phyloP scores from a whole-genome alignment of 1,139 yeast species.

The Tardiomyces depauwii region DNA sequence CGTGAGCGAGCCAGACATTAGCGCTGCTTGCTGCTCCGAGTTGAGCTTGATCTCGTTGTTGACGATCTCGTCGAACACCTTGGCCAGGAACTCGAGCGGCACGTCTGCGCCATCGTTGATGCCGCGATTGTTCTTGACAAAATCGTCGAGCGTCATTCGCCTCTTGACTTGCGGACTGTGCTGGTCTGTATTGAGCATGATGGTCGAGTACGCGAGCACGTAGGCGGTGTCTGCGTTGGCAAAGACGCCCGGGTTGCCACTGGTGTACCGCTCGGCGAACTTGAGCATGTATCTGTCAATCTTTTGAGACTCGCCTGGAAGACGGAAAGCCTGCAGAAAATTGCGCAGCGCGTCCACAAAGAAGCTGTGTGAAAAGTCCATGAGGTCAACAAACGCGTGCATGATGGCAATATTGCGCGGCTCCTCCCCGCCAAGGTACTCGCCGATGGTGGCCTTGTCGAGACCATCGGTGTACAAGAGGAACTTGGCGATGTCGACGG shows the following conservation, averaged over 20 bases:
- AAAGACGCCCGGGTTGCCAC: slow-evolving; percentile 74
- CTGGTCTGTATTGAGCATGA: slow-evolving; percentile 79
- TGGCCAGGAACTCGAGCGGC: slow-evolving; percentile 58
- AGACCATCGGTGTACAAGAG: slow-evolving; percentile 67
- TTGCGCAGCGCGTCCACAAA: slow-evolving; percentile 82
- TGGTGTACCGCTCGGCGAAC: slow-evolving; percentile 84
- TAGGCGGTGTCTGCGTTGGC: slow-evolving; percentile 73
- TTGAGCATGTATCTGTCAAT: slow-evolving; percentile 94
- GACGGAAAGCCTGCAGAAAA: slow-evolving; percentile 76
- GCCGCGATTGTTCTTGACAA: slow-evolving; percentile 79
- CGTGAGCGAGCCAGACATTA: slow-evolving; percentile 44
- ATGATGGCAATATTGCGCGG: slow-evolving; percentile 66
- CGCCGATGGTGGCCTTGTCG: slow-evolving; percentile 81
- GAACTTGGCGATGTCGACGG: slow-evolving; percentile 63
- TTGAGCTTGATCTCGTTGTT: slow-evolving; percentile 77
- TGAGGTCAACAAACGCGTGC: slow-evolving; percentile 88
- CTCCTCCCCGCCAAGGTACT: slow-evolving; percentile 83
- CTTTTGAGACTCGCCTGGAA: slow-evolving; percentile 98
- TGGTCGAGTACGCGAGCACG: slow-evolving; percentile 73
- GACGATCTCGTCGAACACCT: slow-evolving; percentile 66
- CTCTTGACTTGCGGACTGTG: slow-evolving; percentile 69
- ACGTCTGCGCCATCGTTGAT: slow-evolving; percentile 85
- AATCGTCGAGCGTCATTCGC: slow-evolving; percentile 82
- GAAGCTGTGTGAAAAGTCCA: slow-evolving; percentile 59
- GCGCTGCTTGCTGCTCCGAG: slow-evolving; percentile 91